phyloP scores from a whole-genome alignment of 2,329 filamentous ascomycete species.

The Plectosphaerella plurivora region DNA sequence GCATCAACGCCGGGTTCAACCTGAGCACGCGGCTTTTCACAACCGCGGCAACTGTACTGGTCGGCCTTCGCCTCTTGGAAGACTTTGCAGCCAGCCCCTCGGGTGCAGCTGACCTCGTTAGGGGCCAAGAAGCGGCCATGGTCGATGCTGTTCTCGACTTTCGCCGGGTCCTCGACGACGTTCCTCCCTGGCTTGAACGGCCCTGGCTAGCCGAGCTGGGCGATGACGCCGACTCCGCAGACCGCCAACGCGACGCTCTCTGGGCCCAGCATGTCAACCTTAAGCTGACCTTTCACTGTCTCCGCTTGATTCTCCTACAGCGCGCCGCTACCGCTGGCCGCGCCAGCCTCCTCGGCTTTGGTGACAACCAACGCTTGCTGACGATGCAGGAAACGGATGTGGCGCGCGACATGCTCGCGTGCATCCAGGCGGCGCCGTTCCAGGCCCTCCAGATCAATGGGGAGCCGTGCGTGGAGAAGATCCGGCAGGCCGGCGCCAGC shows the following conservation, averaged over 20 bases:
- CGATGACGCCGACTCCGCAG: accelerated
- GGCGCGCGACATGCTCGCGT: conserved; percentile 34
- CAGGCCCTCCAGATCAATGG: conserved; percentile 35
- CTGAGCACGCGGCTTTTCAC: conserved; percentile 6
- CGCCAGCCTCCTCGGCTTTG: conserved; percentile 1
- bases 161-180: conserved; percentile 11
- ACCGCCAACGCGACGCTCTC: conserved; percentile 8
- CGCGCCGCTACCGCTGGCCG: not conserved
- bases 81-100: not conserved
- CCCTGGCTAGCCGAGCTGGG: not conserved
- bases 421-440: conserved; percentile 35
- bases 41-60: conserved; percentile 4
- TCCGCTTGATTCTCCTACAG: conserved; percentile 30
- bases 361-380: not conserved
- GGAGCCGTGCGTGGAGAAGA: conserved; percentile 35
- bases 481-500: conserved; percentile 31
- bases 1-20: conserved; percentile 2
- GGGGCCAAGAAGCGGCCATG: conserved; percentile 10
- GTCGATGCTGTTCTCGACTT: conserved; percentile 15
- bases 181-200: conserved; percentile 3
- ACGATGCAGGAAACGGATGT: conserved; percentile 32
- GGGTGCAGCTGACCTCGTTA: not conserved
- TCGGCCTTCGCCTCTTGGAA: conserved; percentile 4
- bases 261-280: conserved; percentile 36
- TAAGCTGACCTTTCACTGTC: conserved; percentile 33